Base-by-base conservation (phyloP, 2,329 filamentous ascomycete genomes). In the Aspergillus latus region DNA sequence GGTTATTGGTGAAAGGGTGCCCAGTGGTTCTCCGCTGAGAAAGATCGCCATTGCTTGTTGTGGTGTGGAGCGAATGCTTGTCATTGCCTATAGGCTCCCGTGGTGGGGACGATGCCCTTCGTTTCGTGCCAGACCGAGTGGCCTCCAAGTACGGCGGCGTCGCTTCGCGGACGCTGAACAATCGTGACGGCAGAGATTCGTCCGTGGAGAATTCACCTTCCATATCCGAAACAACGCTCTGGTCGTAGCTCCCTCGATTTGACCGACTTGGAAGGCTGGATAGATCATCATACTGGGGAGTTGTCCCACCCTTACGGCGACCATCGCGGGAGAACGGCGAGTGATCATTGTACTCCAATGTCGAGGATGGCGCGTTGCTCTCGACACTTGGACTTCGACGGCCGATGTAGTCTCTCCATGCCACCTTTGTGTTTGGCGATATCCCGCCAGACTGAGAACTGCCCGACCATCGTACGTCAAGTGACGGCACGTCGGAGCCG, bases 101-200 rank as follows among this genome's bases (percentile, higher is more conserved):
- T 39, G 84, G 85, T 16, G 85, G 84, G 52, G 84, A 86, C 11
- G 84, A 85, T 58, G 86, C 86, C 56, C 85, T 80, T 67, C 86
- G 78, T 71, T 88, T 88, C 63, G 83, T 81, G 48, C 84, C 84
- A 53, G 80, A 77, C 64, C 77, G 80, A 26, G 77, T 74, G 29
- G 63, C 59, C 37, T 74, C 72, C 9, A 71, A 50, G 51, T 71
- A 72, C 7, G 71, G 70, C 9, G 72, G 68, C 13, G 72, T 72
- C 13, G 72, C 70, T 54, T 76, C 74, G n/a, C 71, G 68, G 46
- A 76, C 61, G 53, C 71, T 68, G 36, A 75, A 66, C 39, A 75
- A 70, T 47, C 71, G 68, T 32, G 71, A 62, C 3, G 67, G 68
- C 39, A 67, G 59, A 29, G 67, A 63, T 30, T 78, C 75, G 34